Evolutionary conservation across 2,329 filamentous ascomycete species (phyloP).

Genomic region (Mariannaea elegans): DNA sequence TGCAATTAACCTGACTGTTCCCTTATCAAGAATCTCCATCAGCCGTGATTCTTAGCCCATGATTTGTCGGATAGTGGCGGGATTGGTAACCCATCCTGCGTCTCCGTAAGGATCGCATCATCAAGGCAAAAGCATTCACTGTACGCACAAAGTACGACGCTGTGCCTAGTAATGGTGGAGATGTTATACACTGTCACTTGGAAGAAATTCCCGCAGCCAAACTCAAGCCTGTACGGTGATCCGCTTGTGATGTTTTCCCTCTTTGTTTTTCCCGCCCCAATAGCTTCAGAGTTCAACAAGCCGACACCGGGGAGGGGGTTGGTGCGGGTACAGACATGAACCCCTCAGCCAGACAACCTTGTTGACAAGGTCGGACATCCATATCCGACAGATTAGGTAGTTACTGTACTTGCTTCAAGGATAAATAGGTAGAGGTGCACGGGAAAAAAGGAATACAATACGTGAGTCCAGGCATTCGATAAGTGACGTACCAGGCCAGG

Average conservation of each 20-base stretch:
- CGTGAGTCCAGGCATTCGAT: conserved; percentile 29
- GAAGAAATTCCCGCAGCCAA: conserved; percentile 36
- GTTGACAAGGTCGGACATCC: conserved; percentile 31
- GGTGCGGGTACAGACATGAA: conserved; percentile 29
- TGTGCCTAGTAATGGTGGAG: conserved; percentile 11
- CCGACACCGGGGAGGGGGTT: conserved; percentile 40
- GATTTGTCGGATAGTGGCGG: conserved; percentile 14
- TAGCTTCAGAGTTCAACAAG: conserved; percentile 32
- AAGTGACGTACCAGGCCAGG: conserved; percentile 23
- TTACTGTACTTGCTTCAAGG: conserved; percentile 6
- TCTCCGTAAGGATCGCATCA: conserved; percentile 25
- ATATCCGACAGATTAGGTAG: conserved; percentile 33
- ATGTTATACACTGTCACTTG: conserved; percentile 15
- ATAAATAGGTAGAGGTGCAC: conserved; percentile 1
- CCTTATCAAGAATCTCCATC: conserved; percentile 18
- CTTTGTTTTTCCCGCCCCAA: conserved; percentile 35
- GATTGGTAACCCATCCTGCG: conserved; percentile 15
- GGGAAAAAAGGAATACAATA: conserved; percentile 7
- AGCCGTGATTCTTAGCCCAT: conserved; percentile 5
- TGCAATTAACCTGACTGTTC: not conserved
- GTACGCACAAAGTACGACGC: conserved; percentile 16
- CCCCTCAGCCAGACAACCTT: conserved; percentile 19
- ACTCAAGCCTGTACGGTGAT: conserved; percentile 15
- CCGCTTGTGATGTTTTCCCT: conserved; percentile 19
- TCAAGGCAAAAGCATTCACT: conserved; percentile 9